Conservation (phyloP, 306 rosid genomes). For the Prosopis cineraria region DNA sequence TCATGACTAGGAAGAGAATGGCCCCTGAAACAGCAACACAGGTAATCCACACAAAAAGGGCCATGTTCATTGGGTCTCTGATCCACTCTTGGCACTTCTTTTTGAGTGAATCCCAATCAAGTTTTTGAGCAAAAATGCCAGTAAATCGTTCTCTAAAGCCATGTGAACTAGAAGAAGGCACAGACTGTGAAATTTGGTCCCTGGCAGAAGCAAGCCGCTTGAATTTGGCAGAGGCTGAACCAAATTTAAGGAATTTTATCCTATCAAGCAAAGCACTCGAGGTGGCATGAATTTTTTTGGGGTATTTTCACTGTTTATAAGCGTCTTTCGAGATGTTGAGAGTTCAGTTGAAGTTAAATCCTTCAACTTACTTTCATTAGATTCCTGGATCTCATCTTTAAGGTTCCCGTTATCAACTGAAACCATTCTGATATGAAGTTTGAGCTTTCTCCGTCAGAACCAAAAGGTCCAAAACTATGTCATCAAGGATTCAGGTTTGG, state of each 20-base stretch:
- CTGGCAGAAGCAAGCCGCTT: slow-evolving; percentile 54
- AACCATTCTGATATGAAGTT: slow-evolving; percentile 48
- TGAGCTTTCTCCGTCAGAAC: slow-evolving; percentile 30
- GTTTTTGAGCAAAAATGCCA: slow-evolving; percentile 56
- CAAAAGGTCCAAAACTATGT: slow-evolving; percentile 21
- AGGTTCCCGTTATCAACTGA: slow-evolving; percentile 48
- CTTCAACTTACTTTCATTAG: slow-evolving; percentile 44
- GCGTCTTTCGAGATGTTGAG: slow-evolving; percentile 46
- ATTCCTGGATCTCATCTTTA: slow-evolving; percentile 58
- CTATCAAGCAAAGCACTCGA: slow-evolving; percentile 39
- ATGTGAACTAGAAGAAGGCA: slow-evolving; percentile 51
- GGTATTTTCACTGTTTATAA: slow-evolving; percentile 45
- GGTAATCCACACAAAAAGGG: slow-evolving; percentile 71
- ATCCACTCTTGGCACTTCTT: slow-evolving; percentile 71
- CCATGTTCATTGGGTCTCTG: slow-evolving; percentile 81
- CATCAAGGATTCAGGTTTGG: slow-evolving; percentile 19
- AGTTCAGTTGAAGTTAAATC: slow-evolving; percentile 46
- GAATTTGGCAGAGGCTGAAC: slow-evolving; percentile 77
- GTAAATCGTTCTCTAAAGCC: slow-evolving; percentile 52
- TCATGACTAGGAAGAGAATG: slow-evolving; percentile 87
- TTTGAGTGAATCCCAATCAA: slow-evolving; percentile 65
- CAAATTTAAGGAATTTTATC: slow-evolving; percentile 53
- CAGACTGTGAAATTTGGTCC: slow-evolving; percentile 73
- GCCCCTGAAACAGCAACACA: slow-evolving; percentile 93
- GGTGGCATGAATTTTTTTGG: slow-evolving; percentile 33